phyloP scores from a whole-genome alignment of 1,139 yeast species.

The Dujonia santamariae region DNA sequence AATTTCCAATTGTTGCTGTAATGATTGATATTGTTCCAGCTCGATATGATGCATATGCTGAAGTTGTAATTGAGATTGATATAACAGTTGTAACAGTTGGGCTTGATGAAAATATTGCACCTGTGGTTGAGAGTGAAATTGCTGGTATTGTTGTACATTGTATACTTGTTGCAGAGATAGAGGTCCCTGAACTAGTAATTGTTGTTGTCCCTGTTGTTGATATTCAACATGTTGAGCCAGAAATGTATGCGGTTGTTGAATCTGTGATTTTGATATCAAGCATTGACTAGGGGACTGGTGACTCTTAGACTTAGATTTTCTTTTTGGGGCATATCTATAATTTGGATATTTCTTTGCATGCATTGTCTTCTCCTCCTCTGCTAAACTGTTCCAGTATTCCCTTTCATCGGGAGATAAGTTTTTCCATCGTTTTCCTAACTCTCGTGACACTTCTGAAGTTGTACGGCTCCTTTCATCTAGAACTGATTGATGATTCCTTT shows the following conservation, averaged over 20 bases:
- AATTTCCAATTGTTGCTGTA: slow-evolving; percentile 7
- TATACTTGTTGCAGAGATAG: slow-evolving; percentile 19
- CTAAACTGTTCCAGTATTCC: slow-evolving; percentile 28
- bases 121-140: slow-evolving; percentile 9
- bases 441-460: slow-evolving; percentile 71
- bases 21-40: slow-evolving; percentile 8
- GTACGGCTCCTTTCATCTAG: slow-evolving; percentile 70
- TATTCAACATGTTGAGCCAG: slow-evolving; percentile 32
- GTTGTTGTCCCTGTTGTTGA: slow-evolving; percentile 23
- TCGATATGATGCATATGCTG: slow-evolving; percentile 13
- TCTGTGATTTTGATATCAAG: slow-evolving; percentile 39
- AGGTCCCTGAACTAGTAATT: slow-evolving; percentile 16
- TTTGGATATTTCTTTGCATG: slow-evolving; percentile 30
- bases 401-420: slow-evolving; percentile 20
- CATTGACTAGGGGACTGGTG: slow-evolving; percentile 52
- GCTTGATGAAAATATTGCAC: slow-evolving; percentile 12
- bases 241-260: slow-evolving; percentile 37
- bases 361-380: slow-evolving; percentile 28
- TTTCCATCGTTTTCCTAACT: slow-evolving; percentile 32
- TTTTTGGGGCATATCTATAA: slow-evolving; percentile 39
- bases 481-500: slow-evolving; percentile 69
- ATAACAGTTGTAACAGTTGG: slow-evolving; percentile 8
- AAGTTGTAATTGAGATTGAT: slow-evolving; percentile 7
- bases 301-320: slow-evolving; percentile 58
- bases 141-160: slow-evolving; percentile 16